Evolutionary conservation across 257 asterid species (phyloP).

Genomic region (Eucommia ulmoides): DNA sequence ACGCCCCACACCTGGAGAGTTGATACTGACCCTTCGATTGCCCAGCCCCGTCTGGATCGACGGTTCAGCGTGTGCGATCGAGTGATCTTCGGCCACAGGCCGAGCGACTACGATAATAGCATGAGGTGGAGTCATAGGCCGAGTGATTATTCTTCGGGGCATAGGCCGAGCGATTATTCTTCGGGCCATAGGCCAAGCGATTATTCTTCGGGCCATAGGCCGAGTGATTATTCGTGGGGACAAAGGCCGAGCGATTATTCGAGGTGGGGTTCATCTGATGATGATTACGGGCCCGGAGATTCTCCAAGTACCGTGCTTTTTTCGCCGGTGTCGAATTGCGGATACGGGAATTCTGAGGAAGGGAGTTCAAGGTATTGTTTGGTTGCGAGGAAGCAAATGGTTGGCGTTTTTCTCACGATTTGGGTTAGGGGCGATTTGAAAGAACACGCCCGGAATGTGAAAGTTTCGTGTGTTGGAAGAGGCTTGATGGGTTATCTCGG

Average conservation of each 20-base stretch:
- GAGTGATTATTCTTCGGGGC: constrained; percentile 66
- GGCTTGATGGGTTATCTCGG: constrained; percentile 99
- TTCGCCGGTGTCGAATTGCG: constrained; percentile 53
- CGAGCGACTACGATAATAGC: constrained; percentile 39
- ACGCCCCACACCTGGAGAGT: constrained; percentile 59
- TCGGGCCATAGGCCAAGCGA: constrained; percentile 77
- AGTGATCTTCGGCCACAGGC: constrained; percentile 47
- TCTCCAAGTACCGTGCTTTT: constrained; percentile 82
- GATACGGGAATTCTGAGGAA: constrained; percentile 45
- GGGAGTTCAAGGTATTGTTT: constrained; percentile 59
- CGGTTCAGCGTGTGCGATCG: constrained; percentile 86
- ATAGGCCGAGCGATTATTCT: constrained; percentile 63
- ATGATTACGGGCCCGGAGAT: constrained; percentile 68
- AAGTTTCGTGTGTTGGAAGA: constrained; percentile 90
- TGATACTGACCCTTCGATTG: constrained; percentile 54
- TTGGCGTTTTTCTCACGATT: constrained; percentile 79
- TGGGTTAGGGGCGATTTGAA: constrained; percentile 92
- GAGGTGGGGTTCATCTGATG: constrained; percentile 77
- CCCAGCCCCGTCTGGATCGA: constrained; percentile 73
- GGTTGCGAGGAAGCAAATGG: constrained; percentile 97
- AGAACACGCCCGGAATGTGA: constrained; percentile 73
- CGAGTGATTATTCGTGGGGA: constrained; percentile 4
- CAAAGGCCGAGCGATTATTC: constrained; percentile 72
- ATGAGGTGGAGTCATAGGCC: constrained; percentile 39
- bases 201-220: constrained; percentile 69